Percentiles rank a stretch among this genome's conserved stretches.
Conservation (phyloP, 257 asterid genomes). For the Eucommia ulmoides region DNA sequence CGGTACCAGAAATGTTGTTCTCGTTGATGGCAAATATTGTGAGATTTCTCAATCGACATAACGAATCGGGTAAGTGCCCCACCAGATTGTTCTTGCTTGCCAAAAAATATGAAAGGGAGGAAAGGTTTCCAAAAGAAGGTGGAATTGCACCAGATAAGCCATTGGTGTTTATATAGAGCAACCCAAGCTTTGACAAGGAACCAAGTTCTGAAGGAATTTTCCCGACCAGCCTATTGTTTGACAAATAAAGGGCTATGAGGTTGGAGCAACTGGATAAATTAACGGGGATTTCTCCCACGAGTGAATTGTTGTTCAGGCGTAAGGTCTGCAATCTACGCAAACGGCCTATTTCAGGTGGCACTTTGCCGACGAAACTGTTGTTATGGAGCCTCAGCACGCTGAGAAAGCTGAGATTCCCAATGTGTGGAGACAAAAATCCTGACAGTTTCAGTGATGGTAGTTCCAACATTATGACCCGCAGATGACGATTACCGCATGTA, state of each 20-base stretch:
- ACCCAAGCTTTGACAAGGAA: no score
- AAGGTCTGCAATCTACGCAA: conserved; percentile 10
- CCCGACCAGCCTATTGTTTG: conserved; percentile 11
- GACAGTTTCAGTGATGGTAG: conserved; percentile 3
- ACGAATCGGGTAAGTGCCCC: conserved; percentile 9
- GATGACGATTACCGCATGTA: conserved; percentile 13
- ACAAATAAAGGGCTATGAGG: conserved; percentile 9
- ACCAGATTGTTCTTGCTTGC: conserved; percentile 11
- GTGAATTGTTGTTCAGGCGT: conserved; percentile 6
- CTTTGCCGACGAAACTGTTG: conserved; percentile 8
- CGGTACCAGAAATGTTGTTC: conserved; percentile 9
- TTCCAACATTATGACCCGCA: conserved; percentile 20
- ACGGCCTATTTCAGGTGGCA: conserved; percentile 12
- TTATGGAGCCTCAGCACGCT: conserved; percentile 9
- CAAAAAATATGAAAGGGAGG: conserved; percentile 10
- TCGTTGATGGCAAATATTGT: conserved; percentile 11
- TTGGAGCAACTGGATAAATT: conserved; percentile 12
- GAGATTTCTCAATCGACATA: conserved; percentile 10
- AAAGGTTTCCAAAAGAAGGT: conserved; percentile 15
- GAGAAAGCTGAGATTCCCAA: conserved; percentile 16
- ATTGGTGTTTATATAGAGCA: conserved; percentile 6
- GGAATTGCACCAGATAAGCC: conserved; percentile 14
- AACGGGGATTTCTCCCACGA: conserved; percentile 14
- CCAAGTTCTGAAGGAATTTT: conserved; percentile 9
- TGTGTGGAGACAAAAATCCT: conserved; percentile 9